Evolutionary conservation across 148 eudicot genomes (phyloP).

Genomic region (Silene uniflora): DNA sequence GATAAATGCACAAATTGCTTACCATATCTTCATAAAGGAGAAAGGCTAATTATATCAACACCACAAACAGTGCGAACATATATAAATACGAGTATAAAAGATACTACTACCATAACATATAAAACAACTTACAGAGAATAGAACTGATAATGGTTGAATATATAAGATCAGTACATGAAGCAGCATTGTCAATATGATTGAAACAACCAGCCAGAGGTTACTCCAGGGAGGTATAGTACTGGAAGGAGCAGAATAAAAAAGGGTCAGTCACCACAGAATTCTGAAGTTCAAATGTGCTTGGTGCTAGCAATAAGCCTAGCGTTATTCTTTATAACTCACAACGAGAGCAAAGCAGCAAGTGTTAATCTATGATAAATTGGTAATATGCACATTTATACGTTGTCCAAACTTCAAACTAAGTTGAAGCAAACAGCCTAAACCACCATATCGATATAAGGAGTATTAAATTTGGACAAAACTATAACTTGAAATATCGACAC

Average conservation of each 20-base stretch:
- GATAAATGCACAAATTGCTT: constrained; percentile 15
- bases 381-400: not conserved
- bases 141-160: constrained; percentile 73
- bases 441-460: not conserved
- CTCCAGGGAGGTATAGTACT: constrained; percentile 96
- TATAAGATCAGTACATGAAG: constrained; percentile 89
- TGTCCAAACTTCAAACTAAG: not conserved
- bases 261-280: constrained; percentile 12
- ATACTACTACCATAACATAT: not conserved
- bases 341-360: not conserved
- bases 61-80: not conserved
- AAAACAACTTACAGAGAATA: constrained; percentile 77
- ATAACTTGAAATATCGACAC: not conserved
- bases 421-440: not conserved
- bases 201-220: constrained; percentile 92
- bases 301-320: no score
- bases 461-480: not conserved
- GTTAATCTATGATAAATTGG: not conserved
- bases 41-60: not conserved
- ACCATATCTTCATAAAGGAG: constrained; percentile 6
- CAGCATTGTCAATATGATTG: constrained; percentile 82
- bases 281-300: not conserved
- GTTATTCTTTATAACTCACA: no score
- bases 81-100: not conserved
- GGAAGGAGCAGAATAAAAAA: constrained; percentile 21